These are phyloP conservation scores for Dorcoceras hygrometricum DNA, from an alignment of 257 asterid species.

Conservation along the genomic window DNA sequence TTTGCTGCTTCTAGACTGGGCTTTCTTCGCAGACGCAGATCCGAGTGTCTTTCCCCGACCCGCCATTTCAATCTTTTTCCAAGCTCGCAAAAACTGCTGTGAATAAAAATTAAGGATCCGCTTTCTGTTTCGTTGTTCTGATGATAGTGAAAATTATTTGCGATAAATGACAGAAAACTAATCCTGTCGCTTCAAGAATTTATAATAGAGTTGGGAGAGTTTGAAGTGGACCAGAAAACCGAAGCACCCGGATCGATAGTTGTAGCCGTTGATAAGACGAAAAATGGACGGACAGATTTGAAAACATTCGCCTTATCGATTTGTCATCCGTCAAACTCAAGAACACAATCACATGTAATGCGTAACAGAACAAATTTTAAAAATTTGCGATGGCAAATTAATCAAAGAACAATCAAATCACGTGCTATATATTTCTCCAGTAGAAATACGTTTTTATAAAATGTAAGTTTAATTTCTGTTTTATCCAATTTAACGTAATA, in stretches of 20 bases:
- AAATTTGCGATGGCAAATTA: too few species aligned
- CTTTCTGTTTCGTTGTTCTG: not conserved
- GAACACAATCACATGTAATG: too few species aligned
- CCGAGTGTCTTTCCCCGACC: conserved; percentile 85
- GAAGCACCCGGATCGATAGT: conserved; percentile 34
- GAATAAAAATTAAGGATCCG: too few species aligned
- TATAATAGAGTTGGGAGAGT: conserved; percentile 44
- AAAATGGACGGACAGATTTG: conserved; percentile 34
- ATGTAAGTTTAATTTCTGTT: too few species aligned
- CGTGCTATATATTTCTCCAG: too few species aligned
- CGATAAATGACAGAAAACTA: too few species aligned
- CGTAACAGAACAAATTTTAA: too few species aligned
- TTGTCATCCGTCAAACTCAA: too few species aligned
- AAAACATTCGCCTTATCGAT: not conserved
- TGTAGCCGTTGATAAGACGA: conserved; percentile 35
- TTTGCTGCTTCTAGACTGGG: conserved; percentile 66
- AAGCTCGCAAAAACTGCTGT: not conserved
- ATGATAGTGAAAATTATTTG: too few species aligned
- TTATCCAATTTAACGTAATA: too few species aligned
- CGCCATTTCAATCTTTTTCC: conserved; percentile 43
- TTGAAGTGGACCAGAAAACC: conserved; percentile 29
- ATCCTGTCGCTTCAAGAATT: not conserved
- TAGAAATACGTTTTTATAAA: too few species aligned
- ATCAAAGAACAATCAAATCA: too few species aligned
- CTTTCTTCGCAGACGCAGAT: conserved; percentile 67